Conservation (phyloP, 1,284 basidiomycete genomes). For the Trichosporon sp. region DNA sequence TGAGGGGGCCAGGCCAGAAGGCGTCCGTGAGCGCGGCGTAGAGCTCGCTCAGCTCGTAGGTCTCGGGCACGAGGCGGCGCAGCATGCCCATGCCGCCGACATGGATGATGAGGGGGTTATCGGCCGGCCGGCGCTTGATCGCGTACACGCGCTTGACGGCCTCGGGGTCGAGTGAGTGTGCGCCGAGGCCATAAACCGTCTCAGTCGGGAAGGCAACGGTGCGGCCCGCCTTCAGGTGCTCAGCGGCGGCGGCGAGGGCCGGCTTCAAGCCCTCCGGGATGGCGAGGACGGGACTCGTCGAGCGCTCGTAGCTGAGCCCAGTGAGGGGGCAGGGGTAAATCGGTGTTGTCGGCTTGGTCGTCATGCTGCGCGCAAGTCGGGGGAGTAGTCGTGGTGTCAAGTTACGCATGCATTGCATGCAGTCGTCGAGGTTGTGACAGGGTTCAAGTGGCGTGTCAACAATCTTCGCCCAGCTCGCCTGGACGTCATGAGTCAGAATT, state of each 20-base stretch:
- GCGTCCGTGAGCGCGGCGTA: slow-evolving; percentile 74
- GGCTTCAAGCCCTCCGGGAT: slow-evolving; percentile 14
- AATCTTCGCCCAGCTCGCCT: background rate
- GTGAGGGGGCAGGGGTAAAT: background rate
- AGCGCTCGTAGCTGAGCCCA: background rate
- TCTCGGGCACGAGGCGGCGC: slow-evolving; percentile 66
- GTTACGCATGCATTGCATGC: slow-evolving; percentile 18
- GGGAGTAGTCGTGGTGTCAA: background rate
- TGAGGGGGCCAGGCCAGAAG: slow-evolving; percentile 96
- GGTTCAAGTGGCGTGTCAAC: slow-evolving; percentile 13
- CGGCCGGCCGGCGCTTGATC: slow-evolving; percentile 88
- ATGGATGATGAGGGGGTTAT: slow-evolving; percentile 98
- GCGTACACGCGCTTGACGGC: slow-evolving; percentile 79
- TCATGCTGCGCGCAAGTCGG: background rate
- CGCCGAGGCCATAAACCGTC: slow-evolving; percentile 96
- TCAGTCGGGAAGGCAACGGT: slow-evolving; percentile 92
- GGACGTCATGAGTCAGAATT: slow-evolving; percentile 12
- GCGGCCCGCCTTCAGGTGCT: slow-evolving; percentile 44
- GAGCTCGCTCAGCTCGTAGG: slow-evolving; percentile 64
- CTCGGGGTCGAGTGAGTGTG: slow-evolving; percentile 67
- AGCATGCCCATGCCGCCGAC: slow-evolving; percentile 86
- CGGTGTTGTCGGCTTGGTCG: background rate
- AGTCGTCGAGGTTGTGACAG: background rate
- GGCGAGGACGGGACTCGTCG: background rate
- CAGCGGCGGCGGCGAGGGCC: slow-evolving; percentile 45